Evolutionary conservation across 805 yeast species (phyloP), one percentile per base, ranked within the genome.

Genomic region (Zygosaccharomyces pseudorouxii): DNA sequence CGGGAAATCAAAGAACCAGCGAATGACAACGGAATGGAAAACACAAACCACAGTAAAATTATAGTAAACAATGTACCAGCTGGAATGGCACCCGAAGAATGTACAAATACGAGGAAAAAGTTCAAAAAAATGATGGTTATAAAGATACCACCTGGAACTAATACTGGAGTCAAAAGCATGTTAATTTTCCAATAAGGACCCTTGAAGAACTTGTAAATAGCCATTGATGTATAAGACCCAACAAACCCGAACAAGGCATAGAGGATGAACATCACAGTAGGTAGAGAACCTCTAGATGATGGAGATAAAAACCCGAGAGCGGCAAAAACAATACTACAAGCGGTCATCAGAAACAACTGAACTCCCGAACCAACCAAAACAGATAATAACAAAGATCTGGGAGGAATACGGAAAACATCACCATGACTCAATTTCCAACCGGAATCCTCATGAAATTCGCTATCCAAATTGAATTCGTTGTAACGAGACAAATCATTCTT

Each of bases 401-500:
- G 65, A 38, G 98, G 98, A 7, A 90, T 71, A 67, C 98, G 80
- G 73, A 92, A 92, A 27, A 92, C 89, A 66, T 92, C 98, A 53
- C 97, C 98, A 60, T 90, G 95, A 35, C 89, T 84, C 55, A 93
- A 76, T 66, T 93, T 93, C 99, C 99, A 93, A 35, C 99, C 99
- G 63, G 89, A 78, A 66, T 93, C 98, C 61, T 89, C 96, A 53
- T 88, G 82, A 46, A 89, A 79, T 49, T 86, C 96, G 58, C 84
- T 89, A 63, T 86, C 93, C 58, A 92, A 76, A 63, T 86, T 89
- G 55, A 92, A 78, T 64, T 87, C 96, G 64, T 92, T 92, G 70
- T 93, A 93, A 59, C 85, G 82, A 49, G 84, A 77, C 58, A 93
- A 87, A 65, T 93, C 99, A 62, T 79, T 84, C 64, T 80, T 85